A percentile compares a stretch with the other conserved stretches of the same genome.
These are phyloP conservation scores for Thielaviopsis ethacetica DNA, from an alignment of 2,329 filamentous ascomycete genomes.

Conservation along the genomic window DNA sequence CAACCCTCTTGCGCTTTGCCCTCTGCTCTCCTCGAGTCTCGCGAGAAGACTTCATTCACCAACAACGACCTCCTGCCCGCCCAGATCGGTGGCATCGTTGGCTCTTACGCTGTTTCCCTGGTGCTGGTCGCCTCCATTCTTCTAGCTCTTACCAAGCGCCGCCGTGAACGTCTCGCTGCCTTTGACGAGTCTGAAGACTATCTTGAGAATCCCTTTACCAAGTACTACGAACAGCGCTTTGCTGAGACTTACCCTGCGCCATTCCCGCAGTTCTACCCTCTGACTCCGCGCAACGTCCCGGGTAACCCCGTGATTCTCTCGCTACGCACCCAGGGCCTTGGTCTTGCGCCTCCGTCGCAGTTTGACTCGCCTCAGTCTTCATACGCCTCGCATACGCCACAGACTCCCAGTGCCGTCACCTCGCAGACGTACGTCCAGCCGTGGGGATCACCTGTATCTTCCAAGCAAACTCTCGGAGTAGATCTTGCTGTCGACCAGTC, in stretches of 20 bases:
- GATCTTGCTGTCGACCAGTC: conserved; percentile 60
- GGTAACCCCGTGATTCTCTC: conserved; percentile 1
- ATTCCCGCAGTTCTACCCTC: conserved; percentile 9
- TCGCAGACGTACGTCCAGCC: conserved; percentile 14
- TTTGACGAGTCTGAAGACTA: conserved; percentile 22
- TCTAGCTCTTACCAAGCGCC: conserved; percentile 40
- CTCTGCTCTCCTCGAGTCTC: conserved; percentile 29
- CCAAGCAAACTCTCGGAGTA: conserved; percentile 37
- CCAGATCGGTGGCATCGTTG: conserved; percentile 71
- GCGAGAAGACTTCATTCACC: conserved; percentile 27
- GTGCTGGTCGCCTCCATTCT: conserved; percentile 54
- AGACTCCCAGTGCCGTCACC: conserved; percentile 14
- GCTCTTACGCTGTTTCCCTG: conserved; percentile 64
- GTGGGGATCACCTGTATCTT: conserved; percentile 24
- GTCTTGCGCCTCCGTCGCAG: neutral
- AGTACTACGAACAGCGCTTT: conserved; percentile 1
- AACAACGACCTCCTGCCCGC: conserved; percentile 40
- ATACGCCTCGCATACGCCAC: conserved; percentile 11
- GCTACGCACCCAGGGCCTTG: conserved; percentile 8
- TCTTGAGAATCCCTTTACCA: conserved; percentile 31
- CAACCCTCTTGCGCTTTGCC: conserved; percentile 12
- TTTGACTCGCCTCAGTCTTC: conserved; percentile 6
- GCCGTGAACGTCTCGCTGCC: conserved; percentile 33
- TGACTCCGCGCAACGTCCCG: neutral
- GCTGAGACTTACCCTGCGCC: neutral